phyloP scores from a whole-genome alignment of 2,329 filamentous ascomycete genomes.

The Stagonosporopsis vannaccii region DNA sequence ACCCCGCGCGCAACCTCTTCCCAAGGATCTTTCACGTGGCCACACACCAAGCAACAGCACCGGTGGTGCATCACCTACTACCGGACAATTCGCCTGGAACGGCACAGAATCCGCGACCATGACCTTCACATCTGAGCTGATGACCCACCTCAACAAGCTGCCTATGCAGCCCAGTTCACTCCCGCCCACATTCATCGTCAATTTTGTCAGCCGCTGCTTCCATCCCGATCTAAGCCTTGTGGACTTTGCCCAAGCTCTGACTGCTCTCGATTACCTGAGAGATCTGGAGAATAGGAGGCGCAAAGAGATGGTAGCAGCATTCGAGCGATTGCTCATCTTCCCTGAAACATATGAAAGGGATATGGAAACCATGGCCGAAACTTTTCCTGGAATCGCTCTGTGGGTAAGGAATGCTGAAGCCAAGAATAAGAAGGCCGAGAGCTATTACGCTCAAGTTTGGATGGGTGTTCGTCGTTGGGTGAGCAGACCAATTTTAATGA shows the following conservation, averaged over 20 bases:
- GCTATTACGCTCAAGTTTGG: constrained; percentile 66
- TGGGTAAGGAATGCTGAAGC: constrained; percentile 63
- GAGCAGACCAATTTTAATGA: constrained; percentile 39
- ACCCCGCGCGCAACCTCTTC: constrained; percentile 55
- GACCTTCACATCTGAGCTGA: constrained; percentile 59
- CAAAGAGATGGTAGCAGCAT: constrained; percentile 63
- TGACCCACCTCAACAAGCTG: constrained; percentile 64
- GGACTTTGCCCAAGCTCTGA: constrained; percentile 71
- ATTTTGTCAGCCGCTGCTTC: constrained; percentile 68
- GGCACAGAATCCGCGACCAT: constrained; percentile 50
- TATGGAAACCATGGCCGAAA: constrained; percentile 57
- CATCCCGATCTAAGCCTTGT: constrained; percentile 63
- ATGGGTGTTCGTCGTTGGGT: constrained; percentile 70
- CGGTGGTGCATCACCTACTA: constrained; percentile 48
- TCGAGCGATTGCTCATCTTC: constrained; percentile 62
- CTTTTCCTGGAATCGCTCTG: constrained; percentile 61
- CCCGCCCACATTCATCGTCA: constrained; percentile 68
- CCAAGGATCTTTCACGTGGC: constrained; percentile 37
- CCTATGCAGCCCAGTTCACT: constrained; percentile 68
- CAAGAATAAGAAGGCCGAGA: constrained; percentile 48
- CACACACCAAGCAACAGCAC: constrained; percentile 46
- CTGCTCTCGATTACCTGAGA: constrained; percentile 70
- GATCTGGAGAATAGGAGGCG: constrained; percentile 67
- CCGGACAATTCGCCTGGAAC: constrained; percentile 41
- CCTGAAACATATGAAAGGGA: constrained; percentile 56